Base-by-base conservation (phyloP, 768 basidiomycete species). In the Leucocoprinus sp. region DNA sequence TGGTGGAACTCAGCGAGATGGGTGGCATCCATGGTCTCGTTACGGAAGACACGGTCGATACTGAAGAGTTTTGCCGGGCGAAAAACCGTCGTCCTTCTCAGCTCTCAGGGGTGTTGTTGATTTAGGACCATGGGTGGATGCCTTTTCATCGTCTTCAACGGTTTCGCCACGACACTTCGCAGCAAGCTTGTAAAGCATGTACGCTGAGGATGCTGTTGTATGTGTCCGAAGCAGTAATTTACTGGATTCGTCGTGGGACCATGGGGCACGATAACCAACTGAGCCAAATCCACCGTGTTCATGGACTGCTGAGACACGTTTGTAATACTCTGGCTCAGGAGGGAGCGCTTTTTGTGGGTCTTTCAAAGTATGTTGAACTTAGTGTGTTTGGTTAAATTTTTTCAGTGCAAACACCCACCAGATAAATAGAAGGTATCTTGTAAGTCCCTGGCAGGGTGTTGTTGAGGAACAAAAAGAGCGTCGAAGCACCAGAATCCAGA, bases 401-500 rank as follows among this genome's bases (percentile, higher is more conserved):
- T 42, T 21, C n/a, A 24, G 39, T 15, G 9, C 6, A 38, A 33
- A 23, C 15, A n/a, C 45, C 64, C 55, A 81, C 92, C 91, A 45
- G 95, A 96, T 22, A 98, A 73, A 64, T 97, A 99, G 75, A 99
- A 99, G 4, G 96, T 99, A 58, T 99, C 96, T 64, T 99, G 96
- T 38, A 97, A 60, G 53, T 99, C 96, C 57, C 96, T 81, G 9
- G 96, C 96, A 5, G 96, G 96, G 68, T 99, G 96, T 62, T 98
- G 95, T 59, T 99, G 96, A 0, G 96, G 96, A 0, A 99, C 96
- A 63, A 95, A 99, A 53, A 99, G 74, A 1, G 93, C 82, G 63
- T 99, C 96, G 65, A 99, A 98, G 62, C 93, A 96, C 96, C 96
- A 99, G 75, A 98, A 99, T 27, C 87, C 88, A 17, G 92, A 95